A percentile compares a stretch with the other conserved stretches of the same genome.
Evolutionary conservation across 768 basidiomycete species (phyloP).

Genomic region (Mycena alexandri): DNA sequence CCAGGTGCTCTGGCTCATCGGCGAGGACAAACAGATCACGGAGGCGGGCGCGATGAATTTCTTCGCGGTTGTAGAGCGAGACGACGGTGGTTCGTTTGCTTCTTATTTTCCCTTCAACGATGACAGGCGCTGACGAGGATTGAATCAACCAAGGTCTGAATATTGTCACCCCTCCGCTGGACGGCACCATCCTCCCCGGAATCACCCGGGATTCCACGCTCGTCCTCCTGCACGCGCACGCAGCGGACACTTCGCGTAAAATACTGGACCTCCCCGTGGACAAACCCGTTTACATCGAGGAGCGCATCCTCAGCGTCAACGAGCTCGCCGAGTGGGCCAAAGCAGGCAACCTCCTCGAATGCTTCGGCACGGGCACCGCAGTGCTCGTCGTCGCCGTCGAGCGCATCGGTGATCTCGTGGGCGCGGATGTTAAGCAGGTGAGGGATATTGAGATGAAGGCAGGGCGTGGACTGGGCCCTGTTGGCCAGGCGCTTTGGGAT

Average conservation of each 20-base stretch:
- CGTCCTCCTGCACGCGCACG: constrained; percentile 72
- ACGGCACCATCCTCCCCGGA: constrained; percentile 92
- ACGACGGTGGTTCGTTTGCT: constrained; percentile 67
- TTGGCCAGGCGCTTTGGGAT: constrained; percentile 75
- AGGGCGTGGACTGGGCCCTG: constrained; percentile 55
- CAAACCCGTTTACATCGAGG: constrained; percentile 59
- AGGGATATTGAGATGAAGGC: constrained; percentile 34
- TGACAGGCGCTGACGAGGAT: not conserved
- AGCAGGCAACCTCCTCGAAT: constrained; percentile 74
- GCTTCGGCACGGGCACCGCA: constrained; percentile 85
- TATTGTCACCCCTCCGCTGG: constrained; percentile 85
- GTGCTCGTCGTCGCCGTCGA: constrained; percentile 75
- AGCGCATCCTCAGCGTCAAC: constrained; percentile 69
- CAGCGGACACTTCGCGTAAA: constrained; percentile 45
- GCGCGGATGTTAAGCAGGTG: constrained; percentile 52
- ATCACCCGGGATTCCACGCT: constrained; percentile 88
- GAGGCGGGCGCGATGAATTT: constrained; percentile 88
- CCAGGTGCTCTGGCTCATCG: constrained; percentile 85
- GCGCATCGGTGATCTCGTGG: constrained; percentile 59
- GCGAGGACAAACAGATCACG: constrained; percentile 61
- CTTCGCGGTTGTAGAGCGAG: constrained; percentile 72
- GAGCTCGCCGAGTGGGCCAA: constrained; percentile 63
- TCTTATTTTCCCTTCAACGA: not conserved
- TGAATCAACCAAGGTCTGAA: constrained; percentile 64
- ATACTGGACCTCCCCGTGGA: constrained; percentile 57